Conservation (phyloP, 768 basidiomycete species). For the Agaricus sinodeliciosus region DNA sequence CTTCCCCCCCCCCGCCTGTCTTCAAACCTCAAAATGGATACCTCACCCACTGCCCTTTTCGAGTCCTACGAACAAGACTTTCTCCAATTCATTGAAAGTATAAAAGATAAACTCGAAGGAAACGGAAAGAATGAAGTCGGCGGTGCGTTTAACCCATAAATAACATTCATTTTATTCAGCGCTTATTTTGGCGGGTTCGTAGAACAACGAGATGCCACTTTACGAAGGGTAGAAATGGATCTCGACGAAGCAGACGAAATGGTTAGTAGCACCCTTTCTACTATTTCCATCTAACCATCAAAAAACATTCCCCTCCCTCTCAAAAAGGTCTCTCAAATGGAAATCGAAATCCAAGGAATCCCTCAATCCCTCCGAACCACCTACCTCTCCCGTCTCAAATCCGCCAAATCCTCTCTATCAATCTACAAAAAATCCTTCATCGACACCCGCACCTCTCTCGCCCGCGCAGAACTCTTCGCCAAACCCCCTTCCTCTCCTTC, state of each 20-base stretch:
- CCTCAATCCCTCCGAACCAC: slow-evolving; percentile 76
- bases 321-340: slow-evolving; percentile 92
- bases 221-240: slow-evolving; percentile 89
- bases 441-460: slow-evolving; percentile 61
- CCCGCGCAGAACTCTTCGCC: slow-evolving; percentile 75
- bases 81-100: slow-evolving; percentile 67
- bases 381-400: slow-evolving; percentile 69
- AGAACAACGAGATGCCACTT: slow-evolving; percentile 78
- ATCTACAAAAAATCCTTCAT: slow-evolving; percentile 78
- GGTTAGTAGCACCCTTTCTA: slow-evolving; percentile 36
- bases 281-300: neutral
- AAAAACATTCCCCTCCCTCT: neutral
- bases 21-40: slow-evolving; percentile 50
- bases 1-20: too few species aligned
- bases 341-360: slow-evolving; percentile 94
- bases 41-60: slow-evolving; percentile 78
- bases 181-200: slow-evolving; percentile 6
- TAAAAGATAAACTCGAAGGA: slow-evolving; percentile 71
- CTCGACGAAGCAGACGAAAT: slow-evolving; percentile 98
- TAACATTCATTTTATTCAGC: too few species aligned
- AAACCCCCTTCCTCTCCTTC: slow-evolving; percentile 23
- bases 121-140: slow-evolving; percentile 52
- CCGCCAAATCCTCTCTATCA: slow-evolving; percentile 68
- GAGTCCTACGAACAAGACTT: slow-evolving; percentile 93
- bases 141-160: slow-evolving; percentile 40